phyloP scores from a whole-genome alignment of 352 stramenopile genomes.

The Phytopythium sindhum region DNA sequence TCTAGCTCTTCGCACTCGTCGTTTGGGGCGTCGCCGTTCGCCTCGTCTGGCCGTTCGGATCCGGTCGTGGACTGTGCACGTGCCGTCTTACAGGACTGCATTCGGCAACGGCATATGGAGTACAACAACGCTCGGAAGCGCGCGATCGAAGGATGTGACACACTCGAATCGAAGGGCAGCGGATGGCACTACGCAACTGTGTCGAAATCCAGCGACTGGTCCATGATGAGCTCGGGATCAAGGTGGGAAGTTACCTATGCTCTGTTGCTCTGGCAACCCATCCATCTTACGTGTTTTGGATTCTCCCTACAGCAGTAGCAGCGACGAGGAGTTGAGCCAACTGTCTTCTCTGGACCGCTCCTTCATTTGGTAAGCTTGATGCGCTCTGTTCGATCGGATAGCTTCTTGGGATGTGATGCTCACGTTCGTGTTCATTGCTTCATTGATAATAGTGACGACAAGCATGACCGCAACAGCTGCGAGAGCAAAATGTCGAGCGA shows the following conservation, averaged over 20 bases:
- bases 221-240: slow-evolving; percentile 41
- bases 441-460: slow-evolving; percentile 29
- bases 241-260: slow-evolving; percentile 22
- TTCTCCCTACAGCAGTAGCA: slow-evolving; percentile 54
- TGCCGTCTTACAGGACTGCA: slow-evolving; percentile 69
- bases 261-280: slow-evolving; percentile 1
- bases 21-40: slow-evolving; percentile 27
- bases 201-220: slow-evolving; percentile 40
- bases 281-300: neutral
- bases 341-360: slow-evolving; percentile 64
- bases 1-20: slow-evolving; percentile 8
- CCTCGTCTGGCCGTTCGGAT: slow-evolving; percentile 15
- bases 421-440: neutral
- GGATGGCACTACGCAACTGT: slow-evolving; percentile 25
- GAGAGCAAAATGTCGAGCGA: slow-evolving; percentile 57
- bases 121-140: slow-evolving; percentile 61
- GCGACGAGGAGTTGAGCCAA: slow-evolving; percentile 77
- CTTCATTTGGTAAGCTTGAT: slow-evolving; percentile 39
- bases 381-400: neutral
- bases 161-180: slow-evolving; percentile 30
- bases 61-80: slow-evolving; percentile 58
- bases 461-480: slow-evolving; percentile 26
- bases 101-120: slow-evolving; percentile 54
- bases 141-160: slow-evolving; percentile 51
- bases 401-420: slow-evolving; percentile 7